These are phyloP conservation scores for Backusella australiensis DNA, from an alignment of 192 early-diverging fungal genomes.

Conservation along the genomic window DNA sequence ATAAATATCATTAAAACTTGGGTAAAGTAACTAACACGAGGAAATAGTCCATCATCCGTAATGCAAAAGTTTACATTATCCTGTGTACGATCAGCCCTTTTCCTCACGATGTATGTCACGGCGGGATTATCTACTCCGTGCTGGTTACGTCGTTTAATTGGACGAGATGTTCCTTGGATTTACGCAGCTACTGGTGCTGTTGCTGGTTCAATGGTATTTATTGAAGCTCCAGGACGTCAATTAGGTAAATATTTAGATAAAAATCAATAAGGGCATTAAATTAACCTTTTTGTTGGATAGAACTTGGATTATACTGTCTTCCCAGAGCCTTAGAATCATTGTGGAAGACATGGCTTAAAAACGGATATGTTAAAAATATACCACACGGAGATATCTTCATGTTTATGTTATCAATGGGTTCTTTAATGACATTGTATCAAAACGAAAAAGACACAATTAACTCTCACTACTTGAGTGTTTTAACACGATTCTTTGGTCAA, in stretches of 20 bases:
- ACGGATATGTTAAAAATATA: constrained; percentile 57
- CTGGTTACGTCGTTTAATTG: constrained; percentile 43
- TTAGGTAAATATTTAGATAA: constrained; percentile 23
- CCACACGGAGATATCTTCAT: constrained; percentile 69
- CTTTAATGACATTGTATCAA: constrained; percentile 83
- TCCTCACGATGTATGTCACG: constrained; percentile 54
- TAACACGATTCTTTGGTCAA: constrained; percentile 76
- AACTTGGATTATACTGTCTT: constrained; percentile 83
- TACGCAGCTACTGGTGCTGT: constrained; percentile 56
- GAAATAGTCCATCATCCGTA: constrained; percentile 37
- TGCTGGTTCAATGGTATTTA: constrained; percentile 55
- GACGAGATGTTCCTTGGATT: constrained; percentile 44
- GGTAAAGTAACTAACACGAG: not conserved
- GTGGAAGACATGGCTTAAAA: constrained; percentile 52
- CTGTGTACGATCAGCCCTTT: constrained; percentile 55
- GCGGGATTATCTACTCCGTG: constrained; percentile 54
- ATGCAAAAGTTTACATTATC: constrained; percentile 49
- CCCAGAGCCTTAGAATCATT: constrained; percentile 72
- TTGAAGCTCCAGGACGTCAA: constrained; percentile 61
- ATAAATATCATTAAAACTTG: not conserved
- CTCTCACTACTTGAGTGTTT: constrained; percentile 72
- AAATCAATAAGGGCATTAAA: not conserved
- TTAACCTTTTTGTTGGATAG: constrained; percentile 32
- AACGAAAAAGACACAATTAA: constrained; percentile 70
- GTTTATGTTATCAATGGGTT: constrained; percentile 71